These are phyloP conservation scores for Periconia sp. DNA, from an alignment of 2,329 filamentous ascomycete genomes.

Conservation along the genomic window DNA sequence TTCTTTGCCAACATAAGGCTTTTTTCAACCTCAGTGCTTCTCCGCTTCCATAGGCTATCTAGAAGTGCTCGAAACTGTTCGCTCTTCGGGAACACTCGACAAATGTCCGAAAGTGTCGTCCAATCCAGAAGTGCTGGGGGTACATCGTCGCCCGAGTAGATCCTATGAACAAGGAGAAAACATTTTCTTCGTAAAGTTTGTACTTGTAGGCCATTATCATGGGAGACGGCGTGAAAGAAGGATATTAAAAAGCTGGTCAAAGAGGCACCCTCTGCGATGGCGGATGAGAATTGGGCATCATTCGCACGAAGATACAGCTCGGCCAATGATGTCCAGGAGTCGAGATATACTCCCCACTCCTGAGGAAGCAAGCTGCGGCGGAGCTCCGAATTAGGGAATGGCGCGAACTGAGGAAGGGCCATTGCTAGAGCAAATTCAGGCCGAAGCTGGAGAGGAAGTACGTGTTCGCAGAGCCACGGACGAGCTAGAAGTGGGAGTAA, in stretches of 20 bases:
- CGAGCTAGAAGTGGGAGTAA: background rate
- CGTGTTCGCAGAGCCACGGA: slow-evolving; percentile 13
- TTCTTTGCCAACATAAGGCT: slow-evolving; percentile 67
- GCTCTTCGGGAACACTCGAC: slow-evolving; percentile 70
- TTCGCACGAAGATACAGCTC: slow-evolving; percentile 68
- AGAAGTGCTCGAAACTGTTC: slow-evolving; percentile 59
- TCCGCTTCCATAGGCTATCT: slow-evolving; percentile 58
- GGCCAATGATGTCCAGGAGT: slow-evolving; percentile 75
- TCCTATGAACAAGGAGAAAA: slow-evolving; percentile 68
- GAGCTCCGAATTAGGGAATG: slow-evolving; percentile 74
- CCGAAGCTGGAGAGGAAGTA: no score
- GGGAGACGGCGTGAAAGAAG: slow-evolving; percentile 64
- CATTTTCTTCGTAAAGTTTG: slow-evolving; percentile 64
- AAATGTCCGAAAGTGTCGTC: slow-evolving; percentile 72
- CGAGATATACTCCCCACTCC: slow-evolving; percentile 80
- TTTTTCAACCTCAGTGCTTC: slow-evolving; percentile 58
- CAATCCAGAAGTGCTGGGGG: slow-evolving; percentile 63
- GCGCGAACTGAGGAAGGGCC: slow-evolving; percentile 73
- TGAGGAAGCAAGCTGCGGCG: slow-evolving; percentile 68
- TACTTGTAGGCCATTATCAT: slow-evolving; percentile 36
- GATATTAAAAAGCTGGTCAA: slow-evolving; percentile 69
- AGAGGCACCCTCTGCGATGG: slow-evolving; percentile 62
- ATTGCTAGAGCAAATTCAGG: slow-evolving; percentile 29
- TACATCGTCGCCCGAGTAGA: slow-evolving; percentile 57
- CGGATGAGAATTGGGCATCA: slow-evolving; percentile 60